Conservation (phyloP, 2,329 filamentous ascomycete genomes). For the Coniochaeta hoffmannii region DNA sequence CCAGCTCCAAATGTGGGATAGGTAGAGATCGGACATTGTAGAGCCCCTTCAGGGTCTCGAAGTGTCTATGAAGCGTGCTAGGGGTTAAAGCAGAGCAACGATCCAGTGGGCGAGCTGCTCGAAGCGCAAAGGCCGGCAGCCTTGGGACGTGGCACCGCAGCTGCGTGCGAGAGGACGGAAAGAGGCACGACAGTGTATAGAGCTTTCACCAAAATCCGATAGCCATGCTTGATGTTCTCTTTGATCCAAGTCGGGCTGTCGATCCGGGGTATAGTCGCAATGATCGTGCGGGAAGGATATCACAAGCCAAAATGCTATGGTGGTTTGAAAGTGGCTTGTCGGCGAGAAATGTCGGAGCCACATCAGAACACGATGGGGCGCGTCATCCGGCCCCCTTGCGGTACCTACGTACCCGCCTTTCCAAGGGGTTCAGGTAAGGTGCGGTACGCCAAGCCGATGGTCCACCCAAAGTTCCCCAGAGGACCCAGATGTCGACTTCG, state of each 20-base stretch:
- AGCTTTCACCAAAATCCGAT: neutral
- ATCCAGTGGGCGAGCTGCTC: too few relatives aligned
- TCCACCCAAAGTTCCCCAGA: too few relatives aligned
- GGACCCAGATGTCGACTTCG: too few relatives aligned
- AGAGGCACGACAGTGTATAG: neutral
- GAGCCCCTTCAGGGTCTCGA: too few relatives aligned
- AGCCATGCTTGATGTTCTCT: neutral
- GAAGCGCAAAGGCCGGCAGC: neutral
- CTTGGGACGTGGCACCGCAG: too few relatives aligned
- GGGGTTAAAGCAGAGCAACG: too few relatives aligned
- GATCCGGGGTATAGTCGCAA: too few relatives aligned
- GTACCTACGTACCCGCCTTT: neutral
- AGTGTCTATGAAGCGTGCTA: too few relatives aligned
- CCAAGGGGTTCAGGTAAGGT: too few relatives aligned
- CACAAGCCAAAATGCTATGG: neutral
- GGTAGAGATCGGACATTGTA: conserved; percentile 47
- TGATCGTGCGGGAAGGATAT: neutral
- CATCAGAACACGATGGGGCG: neutral
- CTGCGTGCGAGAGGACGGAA: neutral
- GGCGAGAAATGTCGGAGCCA: neutral
- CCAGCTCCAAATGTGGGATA: conserved; percentile 52
- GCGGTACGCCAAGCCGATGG: too few relatives aligned
- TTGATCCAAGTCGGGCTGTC: neutral
- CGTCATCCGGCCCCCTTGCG: neutral
- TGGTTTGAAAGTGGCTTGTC: neutral